Evolutionary conservation across 208 protist genomes (phyloP), one percentile per base, ranked within the genome.

Genomic region (Phytomonas serpens): DNA sequence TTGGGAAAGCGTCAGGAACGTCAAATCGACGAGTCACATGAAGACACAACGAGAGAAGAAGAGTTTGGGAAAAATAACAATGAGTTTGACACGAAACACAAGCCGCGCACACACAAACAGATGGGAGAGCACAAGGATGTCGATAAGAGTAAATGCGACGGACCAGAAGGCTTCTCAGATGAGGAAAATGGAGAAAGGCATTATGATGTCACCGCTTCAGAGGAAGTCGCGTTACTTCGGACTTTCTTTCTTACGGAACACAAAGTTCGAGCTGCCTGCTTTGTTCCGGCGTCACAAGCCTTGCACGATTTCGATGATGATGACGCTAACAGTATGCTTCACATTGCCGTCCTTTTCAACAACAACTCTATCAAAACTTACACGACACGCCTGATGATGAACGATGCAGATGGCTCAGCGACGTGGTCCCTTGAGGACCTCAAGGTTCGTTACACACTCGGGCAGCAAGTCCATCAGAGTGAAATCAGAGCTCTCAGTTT

Each of bases 341-440:
- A 96, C 72, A 86, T 94, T 67, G 84, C 84, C 33, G 87, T 96
- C 30, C 90, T 81, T 9, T 94, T 88, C 77, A 88, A 86, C 78
- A 90, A 89, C 80, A 94, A 96, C 77, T 86, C 73, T 3, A 85
- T 93, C 29, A 81, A 83, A 38, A 89, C 85, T 4, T 96, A 81
- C 77, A 90, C 83, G 4, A 92, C 88, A 7, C 66, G 74, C 34
- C 78, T 92, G 57, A 92, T 87, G 51, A 77, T 68, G 38, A 86
- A 72, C 37, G 80, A 89, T 4, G 67, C 87, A 34, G 80, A 87
- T n/a, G 88, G 85, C 11, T 78, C 77, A 7, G 73, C 85, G 27
- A 84, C 77, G 69, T 82, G 73, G 73, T 88, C 83, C 4, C 86
- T 96, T 37, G 80, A 77, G 19, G 88, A 96, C 75, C 79, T 96